Evolutionary conservation across 75 land plant species (phyloP), one percentile per base, ranked within the genome.

Genomic region (Isoetes taiwanensis): DNA sequence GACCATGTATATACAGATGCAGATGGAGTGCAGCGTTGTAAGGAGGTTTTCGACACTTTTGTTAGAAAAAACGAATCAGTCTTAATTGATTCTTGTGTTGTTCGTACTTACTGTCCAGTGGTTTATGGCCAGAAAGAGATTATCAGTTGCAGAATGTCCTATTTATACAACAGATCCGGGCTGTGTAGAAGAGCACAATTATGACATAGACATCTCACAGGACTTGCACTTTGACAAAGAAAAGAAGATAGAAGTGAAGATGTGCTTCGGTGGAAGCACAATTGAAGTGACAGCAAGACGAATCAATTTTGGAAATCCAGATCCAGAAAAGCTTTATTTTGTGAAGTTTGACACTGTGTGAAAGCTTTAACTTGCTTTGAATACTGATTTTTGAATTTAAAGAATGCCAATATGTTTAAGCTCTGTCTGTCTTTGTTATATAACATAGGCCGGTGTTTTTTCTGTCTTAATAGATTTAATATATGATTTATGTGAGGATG

Each of bases 261-360:
- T 46, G 50, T 46, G 4, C 19, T 46, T 46, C 25, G 50, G 50
- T 19, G 23, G 50, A 23, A 19, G 25, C 6, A 46, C 5, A 4
- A 46, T 46, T n/a, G 50, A 46, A 23, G 50, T 46, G 50, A 46
- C n/a, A 19, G 50, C 50, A 19, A 5, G 16, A 6, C 50, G 50
- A 6, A 16, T 46, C 50, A 46, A 46, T 23, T 46, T n/a, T n/a
- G n/a, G n/a, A n/a, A n/a, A n/a, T n/a, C n/a, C n/a, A n/a, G n/a
- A n/a, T n/a, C n/a, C n/a, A n/a, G n/a, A n/a, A n/a, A n/a, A n/a
- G n/a, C n/a, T n/a, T n/a, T n/a, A n/a, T n/a, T n/a, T n/a, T n/a
- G n/a, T n/a, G n/a, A n/a, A n/a, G n/a, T n/a, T n/a, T n/a, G n/a
- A n/a, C n/a, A n/a, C n/a, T n/a, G n/a, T n/a, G n/a, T n/a, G n/a